Base-by-base conservation (phyloP, 768 basidiomycete species). In the Hygrocybe coccinea region DNA sequence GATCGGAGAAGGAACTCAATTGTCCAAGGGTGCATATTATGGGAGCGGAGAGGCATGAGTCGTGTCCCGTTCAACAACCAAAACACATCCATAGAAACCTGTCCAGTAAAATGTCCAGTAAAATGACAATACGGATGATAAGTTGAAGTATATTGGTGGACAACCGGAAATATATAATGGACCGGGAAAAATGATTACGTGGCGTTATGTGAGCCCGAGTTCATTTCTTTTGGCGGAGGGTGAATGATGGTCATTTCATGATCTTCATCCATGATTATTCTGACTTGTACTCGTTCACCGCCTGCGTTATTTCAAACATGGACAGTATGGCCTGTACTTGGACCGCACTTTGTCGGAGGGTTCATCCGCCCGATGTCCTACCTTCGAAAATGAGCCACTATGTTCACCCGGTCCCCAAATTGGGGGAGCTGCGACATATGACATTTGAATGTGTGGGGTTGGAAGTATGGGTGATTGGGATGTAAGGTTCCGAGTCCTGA, bases 391-490 rank as follows among this genome's bases (percentile, higher is more conserved):
- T 64, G 87, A 89, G 34, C 82, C 89, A 0, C 70, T 95, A 14
- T 95, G 91, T 66, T 74, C 78, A 0, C 65, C 61, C n/a, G 75
- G 78, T 0, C 65, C 71, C 0, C 72, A 70, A 45, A 75, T 73
- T 53, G 80, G 78, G 2, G 74, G 76, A n/a, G 73, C 74, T 6
- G 79, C 79, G 8, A 69, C 75, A n/a, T n/a, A n/a, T n/a, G n/a
- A n/a, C n/a, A n/a, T 98, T 97, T 61, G 92, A 95, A 65, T 92
- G 92, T 68, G 86, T 97, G 0, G 93, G 88, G 12, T 68, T 98
- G 52, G 95, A 97, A 65, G 91, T 94, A 0, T 97, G 95, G 95
- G 86, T 82, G 3, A 73, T 93, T 41, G 85, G 84, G 15, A 19
- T 46, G 22, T 46, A 22, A 46, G 8, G 3, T 29, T 29, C 29